Conservation (phyloP, 176 grass and related monocot species). For the Saccharum officinarum region DNA sequence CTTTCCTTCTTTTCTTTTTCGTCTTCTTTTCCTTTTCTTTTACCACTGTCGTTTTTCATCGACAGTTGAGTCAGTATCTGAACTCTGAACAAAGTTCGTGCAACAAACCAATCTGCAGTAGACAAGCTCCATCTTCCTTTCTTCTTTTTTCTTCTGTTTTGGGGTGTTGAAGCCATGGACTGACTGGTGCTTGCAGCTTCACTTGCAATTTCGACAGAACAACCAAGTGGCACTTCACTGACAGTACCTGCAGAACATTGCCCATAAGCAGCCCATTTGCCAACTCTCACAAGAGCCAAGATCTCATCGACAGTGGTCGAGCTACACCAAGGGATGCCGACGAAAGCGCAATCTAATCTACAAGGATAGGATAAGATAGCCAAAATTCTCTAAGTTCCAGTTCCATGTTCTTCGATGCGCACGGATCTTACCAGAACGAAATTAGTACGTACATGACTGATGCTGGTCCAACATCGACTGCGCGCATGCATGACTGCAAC, state of each 20-base stretch:
- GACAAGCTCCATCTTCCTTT: not conserved
- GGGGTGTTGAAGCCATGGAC: not conserved
- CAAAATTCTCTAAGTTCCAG: not conserved
- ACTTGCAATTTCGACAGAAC: too few species aligned
- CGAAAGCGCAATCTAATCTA: not conserved
- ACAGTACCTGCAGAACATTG: not conserved
- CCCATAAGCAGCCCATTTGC: not conserved
- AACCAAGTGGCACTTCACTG: not conserved
- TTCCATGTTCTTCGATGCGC: too few species aligned
- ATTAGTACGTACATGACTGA: too few species aligned
- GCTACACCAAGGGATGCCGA: not conserved
- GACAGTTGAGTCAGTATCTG: not conserved
- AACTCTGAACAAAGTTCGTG: not conserved
- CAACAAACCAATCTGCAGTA: not conserved
- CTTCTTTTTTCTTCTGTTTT: not conserved
- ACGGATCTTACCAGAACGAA: too few species aligned
- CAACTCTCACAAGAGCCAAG: not conserved
- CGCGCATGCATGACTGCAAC: not conserved
- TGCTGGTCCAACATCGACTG: not conserved
- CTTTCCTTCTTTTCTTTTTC: not conserved
- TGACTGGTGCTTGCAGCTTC: not conserved
- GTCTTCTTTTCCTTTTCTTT: not conserved
- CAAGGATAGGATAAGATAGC: slow-evolving; percentile 19
- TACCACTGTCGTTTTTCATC: not conserved
- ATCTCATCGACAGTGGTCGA: not conserved